These are phyloP conservation scores for Psilocybe cubensis DNA, from an alignment of 768 basidiomycete species.

Conservation along the genomic window DNA sequence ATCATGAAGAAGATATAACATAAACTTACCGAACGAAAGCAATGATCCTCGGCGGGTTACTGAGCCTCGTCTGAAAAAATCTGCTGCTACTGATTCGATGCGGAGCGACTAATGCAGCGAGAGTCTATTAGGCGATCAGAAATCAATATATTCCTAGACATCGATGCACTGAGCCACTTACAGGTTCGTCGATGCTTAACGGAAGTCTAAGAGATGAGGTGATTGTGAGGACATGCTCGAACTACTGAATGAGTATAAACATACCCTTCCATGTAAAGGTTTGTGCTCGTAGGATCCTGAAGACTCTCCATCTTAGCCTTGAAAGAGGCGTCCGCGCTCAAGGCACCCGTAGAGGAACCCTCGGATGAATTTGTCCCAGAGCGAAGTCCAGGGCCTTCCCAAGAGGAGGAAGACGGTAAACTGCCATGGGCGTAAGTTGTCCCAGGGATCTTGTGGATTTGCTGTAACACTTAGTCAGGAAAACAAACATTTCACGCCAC, in stretches of 20 bases:
- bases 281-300: conserved; percentile 68
- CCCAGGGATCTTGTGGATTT: conserved; percentile 84
- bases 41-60: conserved; percentile 77
- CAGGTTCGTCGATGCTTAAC: conserved; percentile 68
- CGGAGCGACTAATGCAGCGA: conserved; percentile 68
- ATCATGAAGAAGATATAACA: conserved; percentile 1
- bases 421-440: conserved; percentile 57
- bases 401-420: conserved; percentile 19
- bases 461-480: conserved; percentile 28
- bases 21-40: conserved; percentile 73
- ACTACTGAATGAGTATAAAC: conserved; percentile 38
- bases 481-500: neutral
- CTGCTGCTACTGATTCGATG: conserved; percentile 75
- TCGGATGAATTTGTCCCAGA: conserved; percentile 13
- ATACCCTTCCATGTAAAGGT: conserved; percentile 81
- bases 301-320: conserved; percentile 81
- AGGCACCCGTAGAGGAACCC: conserved; percentile 11
- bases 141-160: conserved; percentile 1
- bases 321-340: conserved; percentile 50
- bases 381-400: conserved; percentile 21
- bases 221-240: conserved; percentile 1
- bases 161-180: conserved; percentile 27
- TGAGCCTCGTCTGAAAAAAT: conserved; percentile 80
- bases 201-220: conserved; percentile 51
- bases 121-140: conserved; percentile 46